These are phyloP conservation scores for Cynara cardunculus DNA, from an alignment of 129 eudicot species.

Conservation along the genomic window DNA sequence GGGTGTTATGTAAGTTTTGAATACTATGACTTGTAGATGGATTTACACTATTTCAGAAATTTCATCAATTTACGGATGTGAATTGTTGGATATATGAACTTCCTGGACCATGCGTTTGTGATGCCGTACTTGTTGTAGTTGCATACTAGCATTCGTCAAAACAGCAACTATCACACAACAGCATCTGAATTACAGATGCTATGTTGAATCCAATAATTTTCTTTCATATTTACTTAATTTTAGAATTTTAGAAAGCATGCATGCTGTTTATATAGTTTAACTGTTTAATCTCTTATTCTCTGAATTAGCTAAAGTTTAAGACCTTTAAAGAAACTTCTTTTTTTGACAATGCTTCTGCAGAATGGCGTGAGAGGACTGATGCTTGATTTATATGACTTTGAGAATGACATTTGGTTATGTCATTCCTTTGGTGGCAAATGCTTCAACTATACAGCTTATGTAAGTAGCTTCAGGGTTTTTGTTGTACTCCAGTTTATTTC, in stretches of 20 bases:
- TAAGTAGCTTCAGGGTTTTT: conserved; percentile 38
- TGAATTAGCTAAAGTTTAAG: neutral
- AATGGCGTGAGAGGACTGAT: conserved; percentile 84
- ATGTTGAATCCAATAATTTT: neutral
- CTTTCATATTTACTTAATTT: conserved; percentile 2
- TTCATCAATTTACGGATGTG: neutral
- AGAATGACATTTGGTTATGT: conserved; percentile 83
- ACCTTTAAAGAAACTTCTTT: conserved; percentile 9
- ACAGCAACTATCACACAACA: conserved; percentile 8
- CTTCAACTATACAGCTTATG: conserved; percentile 80
- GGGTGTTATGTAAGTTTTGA: neutral
- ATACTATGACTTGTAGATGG: neutral
- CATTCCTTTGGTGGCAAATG: conserved; percentile 83
- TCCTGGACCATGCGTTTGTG: neutral
- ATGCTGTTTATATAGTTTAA: neutral
- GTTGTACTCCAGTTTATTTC: neutral
- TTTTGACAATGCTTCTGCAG: conserved; percentile 39
- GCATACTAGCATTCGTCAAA: conserved; percentile 3
- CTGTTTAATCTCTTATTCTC: neutral
- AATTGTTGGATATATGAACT: conserved; percentile 7
- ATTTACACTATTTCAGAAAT: neutral
- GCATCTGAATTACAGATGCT: conserved; percentile 6
- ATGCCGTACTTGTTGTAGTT: neutral
- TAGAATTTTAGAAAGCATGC: neutral
- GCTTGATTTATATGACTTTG: conserved; percentile 91